Percentiles rank a stretch among this genome's conserved stretches.
These are phyloP conservation scores for Verticillium tricorpus DNA, from an alignment of 2,329 filamentous ascomycete species.

Conservation along the genomic window DNA sequence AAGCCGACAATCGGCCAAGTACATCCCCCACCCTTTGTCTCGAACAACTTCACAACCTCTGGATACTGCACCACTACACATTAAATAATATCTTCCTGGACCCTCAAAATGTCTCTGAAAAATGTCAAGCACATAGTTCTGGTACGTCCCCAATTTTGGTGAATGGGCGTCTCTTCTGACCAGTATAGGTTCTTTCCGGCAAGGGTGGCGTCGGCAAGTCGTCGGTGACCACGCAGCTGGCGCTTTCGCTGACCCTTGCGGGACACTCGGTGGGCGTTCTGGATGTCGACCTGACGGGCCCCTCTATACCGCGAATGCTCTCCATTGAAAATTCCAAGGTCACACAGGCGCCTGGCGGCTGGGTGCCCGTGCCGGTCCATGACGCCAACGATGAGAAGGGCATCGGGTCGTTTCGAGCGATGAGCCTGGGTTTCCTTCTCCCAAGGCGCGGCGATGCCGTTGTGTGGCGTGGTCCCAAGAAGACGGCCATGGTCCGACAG, in stretches of 20 bases:
- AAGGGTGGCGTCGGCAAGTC: constrained; percentile 99
- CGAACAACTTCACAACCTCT: background rate
- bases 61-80: background rate
- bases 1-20: background rate
- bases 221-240: constrained; percentile 93
- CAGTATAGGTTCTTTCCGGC: constrained; percentile 70
- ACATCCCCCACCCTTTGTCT: background rate
- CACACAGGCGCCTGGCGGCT: constrained; percentile 84
- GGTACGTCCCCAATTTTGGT: constrained; percentile 34
- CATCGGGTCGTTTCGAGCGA: constrained; percentile 68
- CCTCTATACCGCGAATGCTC: constrained; percentile 93
- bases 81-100: background rate
- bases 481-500: constrained; percentile 97
- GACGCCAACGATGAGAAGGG: constrained; percentile 44
- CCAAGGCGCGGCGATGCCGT: constrained; percentile 82
- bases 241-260: constrained; percentile 78
- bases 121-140: constrained; percentile 76
- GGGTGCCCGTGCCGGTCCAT: constrained; percentile 86
- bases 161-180: background rate
- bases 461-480: constrained; percentile 96
- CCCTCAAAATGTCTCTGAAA: constrained; percentile 53
- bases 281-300: constrained; percentile 92
- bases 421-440: constrained; percentile 91
- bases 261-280: constrained; percentile 91
- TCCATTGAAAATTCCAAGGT: constrained; percentile 86